A percentile compares a stretch with the other conserved stretches of the same genome.
phyloP scores from a whole-genome alignment of 106 monocot species.

The Dioscorea alata region DNA sequence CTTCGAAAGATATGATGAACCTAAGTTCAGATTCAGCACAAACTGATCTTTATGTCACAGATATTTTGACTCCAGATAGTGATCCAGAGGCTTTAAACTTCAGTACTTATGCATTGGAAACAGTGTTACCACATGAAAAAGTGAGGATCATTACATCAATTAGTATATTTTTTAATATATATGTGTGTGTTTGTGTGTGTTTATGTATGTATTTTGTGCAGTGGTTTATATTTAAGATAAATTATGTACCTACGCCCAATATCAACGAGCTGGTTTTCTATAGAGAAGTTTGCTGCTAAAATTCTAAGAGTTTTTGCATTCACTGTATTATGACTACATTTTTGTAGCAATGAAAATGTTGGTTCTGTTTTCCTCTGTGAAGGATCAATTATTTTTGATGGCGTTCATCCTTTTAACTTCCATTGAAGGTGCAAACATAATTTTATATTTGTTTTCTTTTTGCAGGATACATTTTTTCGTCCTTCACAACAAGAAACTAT shows the following conservation, averaged over 20 bases:
- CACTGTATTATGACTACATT: neutral
- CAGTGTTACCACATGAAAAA: neutral
- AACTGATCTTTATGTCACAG: conserved; percentile 7
- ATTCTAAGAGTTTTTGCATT: neutral
- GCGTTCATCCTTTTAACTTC: neutral
- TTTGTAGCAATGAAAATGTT: neutral
- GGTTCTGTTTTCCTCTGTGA: neutral
- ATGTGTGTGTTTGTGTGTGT: neutral
- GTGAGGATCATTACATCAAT: neutral
- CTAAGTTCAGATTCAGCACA: conserved; percentile 14
- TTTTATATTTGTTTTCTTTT: neutral
- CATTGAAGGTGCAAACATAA: neutral
- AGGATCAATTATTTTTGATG: neutral
- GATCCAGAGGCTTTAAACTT: conserved; percentile 11
- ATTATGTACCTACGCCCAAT: neutral
- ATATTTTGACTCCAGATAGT: neutral
- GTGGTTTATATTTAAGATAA: neutral
- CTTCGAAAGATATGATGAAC: conserved; percentile 39
- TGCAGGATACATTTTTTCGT: conserved; percentile 5
- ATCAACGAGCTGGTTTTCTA: neutral
- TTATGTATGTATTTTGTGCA: neutral
- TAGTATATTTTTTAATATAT: neutral
- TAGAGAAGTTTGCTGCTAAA: neutral
- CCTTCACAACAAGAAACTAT: neutral
- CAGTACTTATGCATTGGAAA: neutral